Evolutionary conservation across 768 basidiomycete genomes (phyloP).

Genomic region (Termitomyces sp.): DNA sequence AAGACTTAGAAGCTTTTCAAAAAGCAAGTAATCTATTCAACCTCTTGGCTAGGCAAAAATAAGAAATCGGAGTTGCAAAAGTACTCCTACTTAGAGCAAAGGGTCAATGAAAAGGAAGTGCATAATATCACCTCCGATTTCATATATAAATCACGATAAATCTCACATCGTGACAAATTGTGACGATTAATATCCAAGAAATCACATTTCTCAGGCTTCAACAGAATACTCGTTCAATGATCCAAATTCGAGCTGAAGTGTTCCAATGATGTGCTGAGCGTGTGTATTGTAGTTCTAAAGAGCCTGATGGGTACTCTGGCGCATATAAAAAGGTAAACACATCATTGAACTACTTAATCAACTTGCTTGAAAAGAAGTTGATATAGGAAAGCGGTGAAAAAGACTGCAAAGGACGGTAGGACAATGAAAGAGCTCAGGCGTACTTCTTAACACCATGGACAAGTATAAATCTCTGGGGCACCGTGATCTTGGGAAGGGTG

Average conservation of each 20-base stretch:
- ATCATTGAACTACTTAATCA: background rate
- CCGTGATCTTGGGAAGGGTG: background rate
- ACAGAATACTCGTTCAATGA: background rate
- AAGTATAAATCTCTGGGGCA: constrained; percentile 3
- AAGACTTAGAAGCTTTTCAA: too few relatives aligned
- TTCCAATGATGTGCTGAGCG: background rate
- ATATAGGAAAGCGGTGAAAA: background rate
- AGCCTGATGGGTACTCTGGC: background rate
- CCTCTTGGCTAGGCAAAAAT: too few relatives aligned
- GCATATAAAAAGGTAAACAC: background rate
- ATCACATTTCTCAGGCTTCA: too few relatives aligned
- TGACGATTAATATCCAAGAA: background rate
- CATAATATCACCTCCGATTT: too few relatives aligned
- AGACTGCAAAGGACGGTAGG: background rate
- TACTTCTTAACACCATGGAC: background rate
- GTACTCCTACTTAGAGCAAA: too few relatives aligned
- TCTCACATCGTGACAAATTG: too few relatives aligned
- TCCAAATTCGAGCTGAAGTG: background rate
- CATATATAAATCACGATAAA: too few relatives aligned
- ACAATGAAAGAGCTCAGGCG: background rate
- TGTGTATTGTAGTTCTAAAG: background rate
- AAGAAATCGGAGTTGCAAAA: too few relatives aligned
- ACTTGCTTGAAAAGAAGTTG: background rate
- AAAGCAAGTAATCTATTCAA: too few relatives aligned
- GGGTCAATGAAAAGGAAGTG: too few relatives aligned